Evolutionary conservation across 306 rosid species (phyloP).

Genomic region (Begonia loranthoides): DNA sequence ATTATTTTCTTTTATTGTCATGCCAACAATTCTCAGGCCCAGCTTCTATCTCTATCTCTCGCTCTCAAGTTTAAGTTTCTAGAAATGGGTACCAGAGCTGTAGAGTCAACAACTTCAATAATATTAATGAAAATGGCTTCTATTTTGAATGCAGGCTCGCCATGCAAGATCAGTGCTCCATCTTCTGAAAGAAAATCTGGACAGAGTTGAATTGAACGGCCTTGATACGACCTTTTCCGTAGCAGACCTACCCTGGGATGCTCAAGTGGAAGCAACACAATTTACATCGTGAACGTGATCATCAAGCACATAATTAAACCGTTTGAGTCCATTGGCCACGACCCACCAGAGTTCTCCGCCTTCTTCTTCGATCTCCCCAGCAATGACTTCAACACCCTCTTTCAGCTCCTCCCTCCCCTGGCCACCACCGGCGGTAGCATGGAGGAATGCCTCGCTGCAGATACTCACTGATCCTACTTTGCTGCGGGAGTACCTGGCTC

Average conservation of each 20-base stretch:
- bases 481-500: too few relatives aligned
- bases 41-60: slow-evolving; percentile 15
- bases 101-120: too few relatives aligned
- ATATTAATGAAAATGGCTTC: neutral
- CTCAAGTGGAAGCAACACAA: slow-evolving; percentile 69
- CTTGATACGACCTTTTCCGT: slow-evolving; percentile 56
- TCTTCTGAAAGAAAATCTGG: slow-evolving; percentile 76
- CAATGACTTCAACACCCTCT: slow-evolving; percentile 87
- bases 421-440: too few relatives aligned
- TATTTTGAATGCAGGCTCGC: slow-evolving; percentile 36
- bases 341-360: slow-evolving; percentile 81
- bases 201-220: slow-evolving; percentile 32
- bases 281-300: slow-evolving; percentile 65
- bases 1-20: slow-evolving; percentile 34
- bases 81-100: too few relatives aligned
- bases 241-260: slow-evolving; percentile 87
- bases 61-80: too few relatives aligned
- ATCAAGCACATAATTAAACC: slow-evolving; percentile 70
- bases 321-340: slow-evolving; percentile 42
- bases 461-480: too few relatives aligned
- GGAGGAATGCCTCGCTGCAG: too few relatives aligned
- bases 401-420: too few relatives aligned
- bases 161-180: slow-evolving; percentile 92
- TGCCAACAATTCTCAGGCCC: slow-evolving; percentile 96
- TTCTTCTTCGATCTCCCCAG: slow-evolving; percentile 92